A percentile compares a stretch with the other conserved stretches of the same genome.
Conservation (phyloP, 2,329 filamentous ascomycete genomes). For the Macrophomina tecta region DNA sequence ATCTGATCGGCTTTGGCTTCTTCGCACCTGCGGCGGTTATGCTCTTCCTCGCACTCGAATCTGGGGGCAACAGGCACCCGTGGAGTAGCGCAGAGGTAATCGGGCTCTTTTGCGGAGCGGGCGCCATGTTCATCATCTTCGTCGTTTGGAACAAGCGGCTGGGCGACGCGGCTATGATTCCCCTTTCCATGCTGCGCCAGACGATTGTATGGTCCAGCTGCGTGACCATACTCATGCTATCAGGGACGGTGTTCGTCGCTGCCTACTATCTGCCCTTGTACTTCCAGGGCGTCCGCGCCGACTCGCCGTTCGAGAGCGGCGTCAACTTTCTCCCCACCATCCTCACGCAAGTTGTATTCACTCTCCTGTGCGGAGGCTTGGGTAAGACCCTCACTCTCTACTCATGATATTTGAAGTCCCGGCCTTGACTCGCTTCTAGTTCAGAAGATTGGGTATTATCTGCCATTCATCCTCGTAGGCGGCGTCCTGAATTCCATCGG, state of each 20-base stretch:
- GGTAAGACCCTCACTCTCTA: neutral
- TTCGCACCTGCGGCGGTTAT: constrained; percentile 43
- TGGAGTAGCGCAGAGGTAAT: constrained; percentile 46
- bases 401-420: neutral
- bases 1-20: constrained; percentile 45
- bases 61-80: constrained; percentile 40
- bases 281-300: constrained; percentile 49
- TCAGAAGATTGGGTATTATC: constrained; percentile 35
- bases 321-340: constrained; percentile 48
- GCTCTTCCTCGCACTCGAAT: constrained; percentile 49
- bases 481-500: constrained; percentile 38
- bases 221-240: constrained; percentile 32
- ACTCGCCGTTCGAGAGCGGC: constrained; percentile 47
- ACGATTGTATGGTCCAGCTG: constrained; percentile 40
- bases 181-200: constrained; percentile 41
- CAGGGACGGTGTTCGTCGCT: constrained; percentile 35
- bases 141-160: constrained; percentile 43
- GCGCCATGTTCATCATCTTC: constrained; percentile 40
- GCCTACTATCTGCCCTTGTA: constrained; percentile 47
- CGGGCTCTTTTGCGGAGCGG: constrained; percentile 44
- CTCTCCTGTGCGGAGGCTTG: constrained; percentile 26
- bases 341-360: constrained; percentile 34
- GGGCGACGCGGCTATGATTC: constrained; percentile 48
- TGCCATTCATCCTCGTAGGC: constrained; percentile 40
- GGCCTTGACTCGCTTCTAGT: constrained; percentile 3